A percentile compares a stretch with the other conserved stretches of the same genome.
These are phyloP conservation scores for Pseudozyma pruni DNA, from an alignment of 1,284 basidiomycete species.

Conservation along the genomic window DNA sequence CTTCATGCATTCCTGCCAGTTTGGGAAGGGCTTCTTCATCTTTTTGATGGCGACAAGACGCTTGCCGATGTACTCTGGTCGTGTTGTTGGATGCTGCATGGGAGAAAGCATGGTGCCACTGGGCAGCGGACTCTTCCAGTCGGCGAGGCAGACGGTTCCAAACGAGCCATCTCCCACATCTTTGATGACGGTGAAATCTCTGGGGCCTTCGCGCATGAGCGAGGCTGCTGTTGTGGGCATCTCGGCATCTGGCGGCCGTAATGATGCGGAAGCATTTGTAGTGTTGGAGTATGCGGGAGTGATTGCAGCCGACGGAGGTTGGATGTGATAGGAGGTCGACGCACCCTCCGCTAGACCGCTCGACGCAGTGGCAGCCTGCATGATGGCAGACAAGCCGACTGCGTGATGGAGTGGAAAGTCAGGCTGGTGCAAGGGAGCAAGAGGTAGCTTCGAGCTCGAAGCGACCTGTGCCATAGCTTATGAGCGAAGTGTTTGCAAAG, in stretches of 20 bases:
- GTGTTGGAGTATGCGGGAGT: slow-evolving; percentile 1
- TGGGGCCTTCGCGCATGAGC: slow-evolving; percentile 59
- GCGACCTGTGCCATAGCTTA: slow-evolving; percentile 49
- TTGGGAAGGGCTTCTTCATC: slow-evolving; percentile 97
- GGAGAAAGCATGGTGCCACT: slow-evolving; percentile 65
- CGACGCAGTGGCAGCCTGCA: slow-evolving; percentile 12
- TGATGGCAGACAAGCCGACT: slow-evolving; percentile 10
- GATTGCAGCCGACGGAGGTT: neutral
- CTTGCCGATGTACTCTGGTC: slow-evolving; percentile 93
- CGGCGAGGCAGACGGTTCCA: slow-evolving; percentile 97
- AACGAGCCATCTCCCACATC: slow-evolving; percentile 70
- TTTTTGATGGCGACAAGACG: slow-evolving; percentile 95
- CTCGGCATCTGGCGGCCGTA: slow-evolving; percentile 29
- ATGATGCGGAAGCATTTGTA: slow-evolving; percentile 1
- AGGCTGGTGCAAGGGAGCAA: slow-evolving; percentile 19
- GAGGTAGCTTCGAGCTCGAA: slow-evolving; percentile 26
- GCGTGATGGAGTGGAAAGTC: slow-evolving; percentile 18
- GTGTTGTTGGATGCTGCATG: slow-evolving; percentile 73
- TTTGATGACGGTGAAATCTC: slow-evolving; percentile 64
- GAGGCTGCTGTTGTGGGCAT: slow-evolving; percentile 60
- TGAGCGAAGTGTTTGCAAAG: slow-evolving; percentile 12
- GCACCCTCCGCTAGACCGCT: slow-evolving; percentile 13
- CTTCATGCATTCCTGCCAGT: slow-evolving; percentile 94
- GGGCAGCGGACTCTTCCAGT: slow-evolving; percentile 92
- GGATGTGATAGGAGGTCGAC: slow-evolving; percentile 6